A percentile compares a stretch with the other conserved stretches of the same genome.
Conservation (phyloP, 306 rosid genomes). For the Senna siamea region DNA sequence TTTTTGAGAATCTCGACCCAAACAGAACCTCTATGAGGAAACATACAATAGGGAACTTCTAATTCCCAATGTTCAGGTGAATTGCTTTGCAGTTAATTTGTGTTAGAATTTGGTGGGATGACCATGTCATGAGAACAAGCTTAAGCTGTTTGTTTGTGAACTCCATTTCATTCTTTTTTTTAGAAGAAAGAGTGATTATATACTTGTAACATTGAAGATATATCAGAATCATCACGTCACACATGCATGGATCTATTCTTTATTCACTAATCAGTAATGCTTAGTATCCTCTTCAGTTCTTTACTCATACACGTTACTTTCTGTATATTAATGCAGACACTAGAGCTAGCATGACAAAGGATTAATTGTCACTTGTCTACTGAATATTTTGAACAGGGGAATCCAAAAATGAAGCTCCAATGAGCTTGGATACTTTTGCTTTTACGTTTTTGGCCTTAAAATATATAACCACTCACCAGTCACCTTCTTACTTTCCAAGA, state of each 20-base stretch:
- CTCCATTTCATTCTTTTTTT: too few relatives aligned
- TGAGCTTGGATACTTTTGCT: neutral
- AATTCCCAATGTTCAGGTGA: neutral
- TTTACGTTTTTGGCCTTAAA: too few relatives aligned
- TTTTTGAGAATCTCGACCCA: neutral
- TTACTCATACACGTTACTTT: neutral
- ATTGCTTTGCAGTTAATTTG: constrained; percentile 11
- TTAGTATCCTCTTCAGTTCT: neutral
- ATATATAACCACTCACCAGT: neutral
- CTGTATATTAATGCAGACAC: neutral
- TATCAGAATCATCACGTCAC: too few relatives aligned
- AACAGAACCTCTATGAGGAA: neutral
- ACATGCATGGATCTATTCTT: neutral
- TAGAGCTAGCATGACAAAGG: neutral
- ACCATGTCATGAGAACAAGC: constrained; percentile 8
- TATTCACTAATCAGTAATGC: neutral
- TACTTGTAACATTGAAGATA: too few relatives aligned
- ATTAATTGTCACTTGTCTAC: neutral
- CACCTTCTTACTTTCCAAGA: neutral
- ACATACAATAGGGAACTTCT: constrained; percentile 1
- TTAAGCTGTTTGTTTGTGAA: neutral
- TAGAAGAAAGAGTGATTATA: too few relatives aligned
- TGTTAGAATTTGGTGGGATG: constrained; percentile 32
- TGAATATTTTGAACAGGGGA: too few relatives aligned
- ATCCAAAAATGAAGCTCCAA: neutral